Base-by-base conservation (phyloP, 2,329 filamentous ascomycete species). In the Xylariaceae sp. region DNA sequence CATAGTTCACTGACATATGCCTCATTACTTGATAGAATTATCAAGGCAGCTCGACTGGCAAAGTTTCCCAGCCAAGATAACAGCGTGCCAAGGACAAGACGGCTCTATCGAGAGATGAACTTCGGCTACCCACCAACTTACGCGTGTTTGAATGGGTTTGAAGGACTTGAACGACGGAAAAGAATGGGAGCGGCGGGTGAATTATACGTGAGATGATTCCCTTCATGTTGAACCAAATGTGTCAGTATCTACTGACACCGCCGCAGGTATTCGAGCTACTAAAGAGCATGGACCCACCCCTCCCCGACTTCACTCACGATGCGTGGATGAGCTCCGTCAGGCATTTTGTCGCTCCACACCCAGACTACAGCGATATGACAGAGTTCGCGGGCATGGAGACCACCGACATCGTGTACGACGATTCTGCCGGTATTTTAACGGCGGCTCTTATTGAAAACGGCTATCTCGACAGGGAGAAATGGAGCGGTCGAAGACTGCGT, bases 61-160 rank as follows among this genome's bases (percentile, higher is more conserved):
- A 15, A n/a, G 11, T 15, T 45, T 15, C 42, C 42, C 13, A 13
- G 11, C 5, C 13, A 17, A 45, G 13, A 6, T 11, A n/a, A 5
- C 42, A n/a, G n/a, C 13, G n/a, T 45, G 42, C 3, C 42, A 45
- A n/a, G 13, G 13, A 45, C n/a, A 6, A 45, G 5, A 45, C 42
- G n/a, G 13, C 13, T n/a, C n/a, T 45, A n/a, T 15, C 13, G 42
- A 0, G 65, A 70, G 4, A 30, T 30, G 23, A 30, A 30, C 5
- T 30, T 30, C 23, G 35, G 56, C 0, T 65, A 72, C 2, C 73
- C 70, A 55, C 51, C 77, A 1, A 76, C 75, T 0, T 48, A 4
- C 2, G 58, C 59, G 9, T 45, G 42, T 71, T 76, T 0, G 77
- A 45, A 69, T 70, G 51, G 35, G 6, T 53, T 53, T 23, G 13